Base-by-base conservation (phyloP, 768 basidiomycete genomes). In the Naganishia vaughanmartiniae region DNA sequence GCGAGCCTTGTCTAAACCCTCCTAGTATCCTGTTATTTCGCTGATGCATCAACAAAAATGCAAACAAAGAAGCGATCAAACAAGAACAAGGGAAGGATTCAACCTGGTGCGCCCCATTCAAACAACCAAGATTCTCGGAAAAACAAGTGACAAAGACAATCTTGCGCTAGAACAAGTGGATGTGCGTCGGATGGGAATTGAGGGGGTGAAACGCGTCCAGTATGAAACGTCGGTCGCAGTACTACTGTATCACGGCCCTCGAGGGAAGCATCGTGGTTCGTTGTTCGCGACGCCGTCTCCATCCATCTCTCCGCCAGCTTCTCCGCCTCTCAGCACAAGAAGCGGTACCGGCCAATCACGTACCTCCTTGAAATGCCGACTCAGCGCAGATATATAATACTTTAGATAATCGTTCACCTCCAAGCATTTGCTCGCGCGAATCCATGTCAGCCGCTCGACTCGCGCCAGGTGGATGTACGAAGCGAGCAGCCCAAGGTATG, bases 371-470 rank as follows among this genome's bases (percentile, higher is more conserved):
- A 58, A 58, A 58, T 58, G 34, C 26, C 57, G 17, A n/a, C 34
- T 39, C 31, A 58, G 26, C 19, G 34, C 34, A 9, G 6, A 5
- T n/a, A 39, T 34, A 21, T 36, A 58, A 4, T 4, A 34, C 34
- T 36, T 31, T 34, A 34, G 15, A 28, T n/a, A 34, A 17, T 58
- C 57, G 15, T 58, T 34, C 31, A 58, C 34, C 14, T 39, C 33
- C 21, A 58, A 36, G 39, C 57, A 58, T 11, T 24, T 28, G 34
- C 57, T 58, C 19, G 33, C 19, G 21, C 57, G 24, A 30, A 3
- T n/a, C 57, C 57, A 58, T 36, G 57, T 39, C 34, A 5, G 19
- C 9, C 57, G 57, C 34, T 58, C 57, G 24, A 42, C 34, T 19
- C 34, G 57, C 34, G 34, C 19, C 34, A 58, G 57, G 26, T 11